Evolutionary conservation across 2,329 filamentous ascomycete genomes (phyloP).

Genomic region (Gnomoniopsis sp.): DNA sequence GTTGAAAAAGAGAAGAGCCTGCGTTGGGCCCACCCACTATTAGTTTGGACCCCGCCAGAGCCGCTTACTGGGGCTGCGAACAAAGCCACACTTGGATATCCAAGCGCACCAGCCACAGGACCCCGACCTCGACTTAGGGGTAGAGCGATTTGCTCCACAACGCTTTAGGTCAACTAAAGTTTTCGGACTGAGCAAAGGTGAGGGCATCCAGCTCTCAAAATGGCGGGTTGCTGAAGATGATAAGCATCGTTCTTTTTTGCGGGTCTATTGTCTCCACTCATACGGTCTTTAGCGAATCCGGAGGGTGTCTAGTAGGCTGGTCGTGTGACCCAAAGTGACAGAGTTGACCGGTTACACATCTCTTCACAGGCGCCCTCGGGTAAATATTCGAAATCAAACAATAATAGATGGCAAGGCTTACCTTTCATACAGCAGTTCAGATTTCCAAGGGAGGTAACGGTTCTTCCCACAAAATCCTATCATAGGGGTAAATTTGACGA

Average conservation of each 20-base stretch:
- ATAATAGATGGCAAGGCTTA: not conserved
- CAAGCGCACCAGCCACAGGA: conserved; percentile 1
- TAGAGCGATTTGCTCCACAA: not conserved
- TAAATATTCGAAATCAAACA: not conserved
- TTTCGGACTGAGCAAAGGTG: not conserved
- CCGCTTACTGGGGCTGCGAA: not conserved
- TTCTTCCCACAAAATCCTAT: not conserved
- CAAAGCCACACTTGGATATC: not conserved
- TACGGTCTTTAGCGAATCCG: not conserved
- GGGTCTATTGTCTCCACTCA: not conserved
- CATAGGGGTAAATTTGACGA: not conserved
- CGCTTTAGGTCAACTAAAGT: not conserved
- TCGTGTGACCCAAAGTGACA: not conserved
- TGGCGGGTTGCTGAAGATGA: not conserved
- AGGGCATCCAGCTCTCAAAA: not conserved
- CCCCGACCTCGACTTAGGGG: not conserved
- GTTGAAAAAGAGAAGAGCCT: conserved; percentile 1
- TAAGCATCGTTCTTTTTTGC: not conserved
- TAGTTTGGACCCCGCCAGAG: not conserved
- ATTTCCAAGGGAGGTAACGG: not conserved
- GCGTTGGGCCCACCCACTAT: not conserved
- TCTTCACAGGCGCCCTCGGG: not conserved
- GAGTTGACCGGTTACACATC: not conserved
- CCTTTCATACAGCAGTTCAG: not conserved
- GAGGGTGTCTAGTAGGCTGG: not conserved